Base-by-base conservation (phyloP, 2,329 filamentous ascomycete species). In the Thelonectria discophora region DNA sequence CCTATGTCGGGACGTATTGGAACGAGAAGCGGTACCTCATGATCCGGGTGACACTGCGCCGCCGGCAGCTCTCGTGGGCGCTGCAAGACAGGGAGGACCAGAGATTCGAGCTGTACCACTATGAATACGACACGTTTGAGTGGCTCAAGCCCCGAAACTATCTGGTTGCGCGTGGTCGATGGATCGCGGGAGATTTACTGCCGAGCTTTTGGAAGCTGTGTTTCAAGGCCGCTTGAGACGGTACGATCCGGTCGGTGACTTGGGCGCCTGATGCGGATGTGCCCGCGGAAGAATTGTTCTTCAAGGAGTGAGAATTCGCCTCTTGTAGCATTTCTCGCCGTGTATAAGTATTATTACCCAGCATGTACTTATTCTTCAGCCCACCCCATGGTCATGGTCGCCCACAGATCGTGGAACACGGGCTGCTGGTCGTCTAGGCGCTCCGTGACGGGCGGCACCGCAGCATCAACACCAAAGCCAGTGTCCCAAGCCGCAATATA, bases 371-470 rank as follows among this genome's bases (percentile, higher is more conserved):
- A 30, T 65, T 68, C 12, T 7, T 24, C 24, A 7, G 77, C 73
- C 81, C 81, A 83, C 0, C 75, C 74, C 77, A 79, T 77, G 0
- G 79, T 82, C 80, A 83, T 82, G 3, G 81, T 79, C 12, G 79
- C 76, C 81, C 81, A 84, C 9, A 83, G 63, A 62, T 83, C 81
- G 55, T 82, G 75, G 55, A 78, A 79, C 51, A 72, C 60, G 11
- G 70, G 69, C 65, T 73, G 68, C 55, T 66, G 21, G 55, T 61
- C 59, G 20, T 65, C 65, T 61, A 18, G 55, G 24, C 51, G n/a
- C 30, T 51, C 51, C 0, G 37, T 43, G 21, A 57, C 51, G 12
- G 50, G 15, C 48, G 50, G 17, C 30, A 66, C 55, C 5, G 40
- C 50, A 21, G 69, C 59, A 47, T 51, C 67, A 13, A 58, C 64